These are phyloP conservation scores for Entomortierella beljakovae DNA, from an alignment of 192 early-diverging fungal genomes.

Conservation along the genomic window DNA sequence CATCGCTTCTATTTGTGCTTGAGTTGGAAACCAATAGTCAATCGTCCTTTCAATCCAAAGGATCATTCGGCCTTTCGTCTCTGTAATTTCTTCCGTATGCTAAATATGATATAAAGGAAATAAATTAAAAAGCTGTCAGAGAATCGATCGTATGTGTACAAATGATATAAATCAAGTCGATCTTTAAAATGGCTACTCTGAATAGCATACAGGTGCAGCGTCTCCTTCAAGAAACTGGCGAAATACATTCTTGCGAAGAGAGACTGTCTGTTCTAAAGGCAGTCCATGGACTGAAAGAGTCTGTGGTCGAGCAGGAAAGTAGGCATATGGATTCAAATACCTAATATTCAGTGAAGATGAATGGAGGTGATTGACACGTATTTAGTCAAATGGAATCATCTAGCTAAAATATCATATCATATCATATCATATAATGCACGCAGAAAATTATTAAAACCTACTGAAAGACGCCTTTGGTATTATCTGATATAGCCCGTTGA, in stretches of 20 bases:
- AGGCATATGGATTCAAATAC: constrained; percentile 43
- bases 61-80: constrained; percentile 31
- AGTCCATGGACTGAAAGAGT: constrained; percentile 28
- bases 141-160: not conserved
- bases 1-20: constrained; percentile 29
- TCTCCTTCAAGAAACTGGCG: constrained; percentile 44
- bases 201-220: constrained; percentile 17
- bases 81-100: constrained; percentile 26
- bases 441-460: constrained; percentile 57
- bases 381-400: not conserved
- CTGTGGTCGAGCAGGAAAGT: constrained; percentile 40
- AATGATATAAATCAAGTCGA: not conserved
- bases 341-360: not conserved
- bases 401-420: too few species aligned
- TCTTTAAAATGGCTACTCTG: not conserved
- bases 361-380: not conserved
- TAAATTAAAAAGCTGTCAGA: not conserved
- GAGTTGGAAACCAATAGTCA: constrained; percentile 50
- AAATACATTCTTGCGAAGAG: constrained; percentile 42
- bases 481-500: constrained; percentile 38
- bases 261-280: constrained; percentile 25
- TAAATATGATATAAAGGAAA: too few species aligned
- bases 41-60: constrained; percentile 27
- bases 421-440: too few species aligned
- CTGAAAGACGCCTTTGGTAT: constrained; percentile 46